Conservation (phyloP, 139 green algal genomes). For the Chlorella sp. region DNA sequence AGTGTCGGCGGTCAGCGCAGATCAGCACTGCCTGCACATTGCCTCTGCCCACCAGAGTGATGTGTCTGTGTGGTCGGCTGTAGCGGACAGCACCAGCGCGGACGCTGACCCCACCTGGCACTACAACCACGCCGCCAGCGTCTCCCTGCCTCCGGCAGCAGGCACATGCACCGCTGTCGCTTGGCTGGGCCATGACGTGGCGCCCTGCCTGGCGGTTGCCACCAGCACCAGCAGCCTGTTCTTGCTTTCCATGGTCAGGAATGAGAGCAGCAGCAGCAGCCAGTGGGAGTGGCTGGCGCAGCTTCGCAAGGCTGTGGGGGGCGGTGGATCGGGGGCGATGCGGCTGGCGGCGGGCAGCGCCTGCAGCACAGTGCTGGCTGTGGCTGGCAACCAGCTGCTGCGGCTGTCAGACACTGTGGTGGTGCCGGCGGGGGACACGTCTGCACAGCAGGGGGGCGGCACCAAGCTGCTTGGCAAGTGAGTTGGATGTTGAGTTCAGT, state of each 20-base stretch:
- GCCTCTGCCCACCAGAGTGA: neutral
- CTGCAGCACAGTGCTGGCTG: conserved; percentile 15
- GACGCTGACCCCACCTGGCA: neutral
- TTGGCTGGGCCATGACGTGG: conserved; percentile 2
- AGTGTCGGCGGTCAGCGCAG: neutral
- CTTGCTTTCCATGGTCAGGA: neutral
- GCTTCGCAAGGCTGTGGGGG: neutral
- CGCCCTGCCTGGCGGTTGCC: conserved; percentile 30
- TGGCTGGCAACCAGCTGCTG: conserved; percentile 25
- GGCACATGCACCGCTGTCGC: neutral
- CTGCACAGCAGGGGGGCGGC: neutral
- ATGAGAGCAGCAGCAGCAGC: neutral
- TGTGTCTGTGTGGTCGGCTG: neutral
- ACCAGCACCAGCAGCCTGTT: conserved; percentile 8
- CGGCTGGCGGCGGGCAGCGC: neutral
- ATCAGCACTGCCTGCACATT: conserved; percentile 19
- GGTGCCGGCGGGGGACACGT: neutral
- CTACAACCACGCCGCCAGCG: neutral
- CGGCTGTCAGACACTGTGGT: conserved; percentile 11
- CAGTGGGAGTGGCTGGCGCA: conserved; percentile 15
- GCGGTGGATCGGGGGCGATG: too few relatives aligned
- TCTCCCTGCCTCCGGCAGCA: neutral
- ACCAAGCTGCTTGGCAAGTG: conserved; percentile 7
- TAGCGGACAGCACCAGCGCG: neutral
- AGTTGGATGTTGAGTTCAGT: neutral